Evolutionary conservation across 176 grass and related monocot species (phyloP).

Genomic region (Carex parvula): DNA sequence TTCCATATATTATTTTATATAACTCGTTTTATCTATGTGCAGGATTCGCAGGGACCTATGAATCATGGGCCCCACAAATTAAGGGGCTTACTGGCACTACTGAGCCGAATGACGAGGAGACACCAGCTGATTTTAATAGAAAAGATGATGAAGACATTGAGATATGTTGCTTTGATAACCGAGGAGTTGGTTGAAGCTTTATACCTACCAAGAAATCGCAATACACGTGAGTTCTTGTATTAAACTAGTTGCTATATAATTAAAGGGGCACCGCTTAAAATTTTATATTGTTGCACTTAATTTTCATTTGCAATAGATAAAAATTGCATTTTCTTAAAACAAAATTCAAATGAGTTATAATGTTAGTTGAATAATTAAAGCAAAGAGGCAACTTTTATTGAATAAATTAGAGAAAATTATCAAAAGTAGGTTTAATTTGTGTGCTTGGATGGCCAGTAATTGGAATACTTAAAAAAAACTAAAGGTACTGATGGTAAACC

Average conservation of each 20-base stretch:
- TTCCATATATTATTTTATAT: not conserved
- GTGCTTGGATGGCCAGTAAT: not conserved
- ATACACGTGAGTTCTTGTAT: slow-evolving; percentile 46
- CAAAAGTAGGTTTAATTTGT: not conserved
- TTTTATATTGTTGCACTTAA: not conserved
- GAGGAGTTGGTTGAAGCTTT: slow-evolving; percentile 63
- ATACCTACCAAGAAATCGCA: slow-evolving; percentile 46
- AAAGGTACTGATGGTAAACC: not conserved
- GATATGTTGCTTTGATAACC: slow-evolving; percentile 88
- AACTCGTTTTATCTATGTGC: not conserved
- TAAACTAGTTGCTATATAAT: not conserved
- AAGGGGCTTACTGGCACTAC: slow-evolving; percentile 53
- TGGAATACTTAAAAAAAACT: no score
- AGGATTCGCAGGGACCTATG: slow-evolving; percentile 65
- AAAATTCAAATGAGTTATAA: not conserved
- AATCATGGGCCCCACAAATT: slow-evolving; percentile 71
- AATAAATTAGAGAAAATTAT: not conserved
- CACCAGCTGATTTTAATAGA: slow-evolving; percentile 11
- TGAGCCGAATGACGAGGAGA: slow-evolving; percentile 48
- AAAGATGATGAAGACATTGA: slow-evolving; percentile 48
- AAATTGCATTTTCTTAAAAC: not conserved
- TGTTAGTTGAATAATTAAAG: slow-evolving; percentile 7
- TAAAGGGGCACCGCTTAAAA: not conserved
- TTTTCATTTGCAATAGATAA: not conserved
- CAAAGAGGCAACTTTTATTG: not conserved